A percentile compares a stretch with the other conserved stretches of the same genome.
phyloP scores from a whole-genome alignment of 176 grass and related monocot genomes.

The Zea luxurians region DNA sequence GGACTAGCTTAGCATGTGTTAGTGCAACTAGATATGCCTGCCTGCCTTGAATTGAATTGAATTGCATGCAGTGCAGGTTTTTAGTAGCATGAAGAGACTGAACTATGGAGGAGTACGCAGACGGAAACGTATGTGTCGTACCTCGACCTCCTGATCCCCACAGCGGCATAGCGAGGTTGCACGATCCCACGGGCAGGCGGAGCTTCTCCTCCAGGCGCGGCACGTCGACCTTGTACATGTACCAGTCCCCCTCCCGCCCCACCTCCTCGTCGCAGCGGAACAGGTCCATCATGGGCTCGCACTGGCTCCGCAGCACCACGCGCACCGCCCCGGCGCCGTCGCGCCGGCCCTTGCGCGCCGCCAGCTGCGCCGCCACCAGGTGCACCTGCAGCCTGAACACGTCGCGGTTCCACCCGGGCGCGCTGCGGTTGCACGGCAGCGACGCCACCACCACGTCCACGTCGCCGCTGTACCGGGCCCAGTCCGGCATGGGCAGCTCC shows the following conservation, averaged over 20 bases:
- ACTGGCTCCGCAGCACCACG: conserved; percentile 62
- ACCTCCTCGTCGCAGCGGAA: conserved; percentile 82
- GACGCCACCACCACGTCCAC: conserved; percentile 71
- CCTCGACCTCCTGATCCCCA: conserved; percentile 58
- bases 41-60: neutral
- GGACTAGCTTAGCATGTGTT: too few species aligned
- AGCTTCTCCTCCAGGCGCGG: conserved; percentile 71
- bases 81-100: neutral
- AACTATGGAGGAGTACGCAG: too few species aligned
- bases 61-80: conserved; percentile 9
- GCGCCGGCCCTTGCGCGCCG: conserved; percentile 44
- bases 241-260: conserved; percentile 60
- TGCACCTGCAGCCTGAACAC: conserved; percentile 87
- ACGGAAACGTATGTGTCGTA: too few species aligned
- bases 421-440: conserved; percentile 59
- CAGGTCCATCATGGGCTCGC: conserved; percentile 91
- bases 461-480: conserved; percentile 37
- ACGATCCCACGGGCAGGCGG: conserved; percentile 61
- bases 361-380: conserved; percentile 59
- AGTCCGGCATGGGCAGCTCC: conserved; percentile 84
- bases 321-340: conserved; percentile 41
- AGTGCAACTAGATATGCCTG: too few species aligned
- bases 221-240: conserved; percentile 67
- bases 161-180: conserved; percentile 67
- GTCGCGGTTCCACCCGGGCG: conserved; percentile 60